Evolutionary conservation across 1,284 basidiomycete species (phyloP), one percentile per base, ranked within the genome.

Genomic region (Cryptococcus amylolentus): DNA sequence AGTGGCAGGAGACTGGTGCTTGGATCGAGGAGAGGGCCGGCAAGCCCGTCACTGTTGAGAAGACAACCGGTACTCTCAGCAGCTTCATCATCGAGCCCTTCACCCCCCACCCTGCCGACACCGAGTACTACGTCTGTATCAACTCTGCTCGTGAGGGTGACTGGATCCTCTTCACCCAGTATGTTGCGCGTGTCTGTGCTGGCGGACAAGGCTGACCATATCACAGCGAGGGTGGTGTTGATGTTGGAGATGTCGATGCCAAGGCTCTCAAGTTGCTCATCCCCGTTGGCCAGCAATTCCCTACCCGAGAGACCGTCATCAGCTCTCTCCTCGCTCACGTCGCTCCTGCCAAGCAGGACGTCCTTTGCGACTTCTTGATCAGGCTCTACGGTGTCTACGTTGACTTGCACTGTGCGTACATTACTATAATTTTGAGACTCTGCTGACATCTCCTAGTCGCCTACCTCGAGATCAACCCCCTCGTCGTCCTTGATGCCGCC

Each of bases 381-480:
- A 86, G 95, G 62, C 87, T 98, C 47, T 98, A 98, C 84, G 88
- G 86, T 65, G 92, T 98, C 71, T 98, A 98, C 79, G 94, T 95
- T 68, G 92, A 97, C 77, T 87, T 95, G 57, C 91, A 95, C 82
- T 95, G 75, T 72, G 57, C 61, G 72, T 67, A 23, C n/a, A 26
- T 45, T 6, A 10, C 5, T 18, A 38, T 40, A 5, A 37, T 14
- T 39, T 43, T 7, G 6, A 23, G 37, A 18, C 4, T 10, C 27
- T 9, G 41, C 41, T 53, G 51, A 49, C 35, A 26, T 43, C 23
- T 20, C 43, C 26, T 57, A 76, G 71, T 97, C 76, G 92, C 95
- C 43, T 98, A 98, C 82, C 91, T 98, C 74, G 95, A 98, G 81
- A 98, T 98, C 81, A 98, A 98, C 84, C 96, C 96, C 46, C 86